phyloP scores from a whole-genome alignment of 2,329 filamentous ascomycete species.

The Alternaria sp. region DNA sequence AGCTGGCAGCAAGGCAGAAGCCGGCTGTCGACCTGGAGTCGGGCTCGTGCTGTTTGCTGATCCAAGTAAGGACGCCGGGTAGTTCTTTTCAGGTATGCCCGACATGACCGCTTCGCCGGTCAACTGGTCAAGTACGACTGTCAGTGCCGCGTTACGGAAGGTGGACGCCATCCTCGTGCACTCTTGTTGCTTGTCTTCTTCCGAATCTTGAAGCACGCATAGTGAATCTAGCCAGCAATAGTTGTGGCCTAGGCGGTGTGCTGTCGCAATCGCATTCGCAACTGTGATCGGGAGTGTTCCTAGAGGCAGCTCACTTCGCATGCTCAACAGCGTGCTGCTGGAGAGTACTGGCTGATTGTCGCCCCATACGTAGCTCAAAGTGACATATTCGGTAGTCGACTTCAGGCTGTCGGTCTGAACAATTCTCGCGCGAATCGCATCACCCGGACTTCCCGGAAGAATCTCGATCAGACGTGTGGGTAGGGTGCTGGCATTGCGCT shows the following conservation, averaged over 20 bases:
- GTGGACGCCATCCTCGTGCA: conserved; percentile 39
- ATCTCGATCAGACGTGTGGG: conserved; percentile 44
- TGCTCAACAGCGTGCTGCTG: conserved; percentile 15
- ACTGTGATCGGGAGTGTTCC: conserved; percentile 29
- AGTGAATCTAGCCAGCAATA: conserved; percentile 46
- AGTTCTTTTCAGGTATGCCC: background rate
- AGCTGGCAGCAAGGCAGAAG: conserved; percentile 15
- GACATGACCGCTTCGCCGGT: background rate
- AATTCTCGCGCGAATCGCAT: conserved; percentile 23
- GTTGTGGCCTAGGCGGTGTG: conserved; percentile 34
- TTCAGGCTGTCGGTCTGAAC: conserved; percentile 30
- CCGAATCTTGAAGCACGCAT: conserved; percentile 43
- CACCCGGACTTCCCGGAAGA: conserved; percentile 20
- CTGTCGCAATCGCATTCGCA: conserved; percentile 35
- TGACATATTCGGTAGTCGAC: conserved; percentile 27
- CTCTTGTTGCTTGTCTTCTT: conserved; percentile 38
- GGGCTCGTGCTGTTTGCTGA: background rate
- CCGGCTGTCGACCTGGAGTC: conserved; percentile 10
- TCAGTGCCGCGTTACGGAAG: conserved; percentile 45
- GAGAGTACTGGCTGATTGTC: conserved; percentile 28
- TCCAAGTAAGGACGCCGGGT: background rate
- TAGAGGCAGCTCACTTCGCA: conserved; percentile 23
- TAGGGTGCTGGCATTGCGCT: conserved; percentile 16
- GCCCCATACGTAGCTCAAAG: conserved; percentile 40
- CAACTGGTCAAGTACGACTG: conserved; percentile 36